Base-by-base conservation (phyloP, 345 rosid species). In the Noccaea caerulescens region DNA sequence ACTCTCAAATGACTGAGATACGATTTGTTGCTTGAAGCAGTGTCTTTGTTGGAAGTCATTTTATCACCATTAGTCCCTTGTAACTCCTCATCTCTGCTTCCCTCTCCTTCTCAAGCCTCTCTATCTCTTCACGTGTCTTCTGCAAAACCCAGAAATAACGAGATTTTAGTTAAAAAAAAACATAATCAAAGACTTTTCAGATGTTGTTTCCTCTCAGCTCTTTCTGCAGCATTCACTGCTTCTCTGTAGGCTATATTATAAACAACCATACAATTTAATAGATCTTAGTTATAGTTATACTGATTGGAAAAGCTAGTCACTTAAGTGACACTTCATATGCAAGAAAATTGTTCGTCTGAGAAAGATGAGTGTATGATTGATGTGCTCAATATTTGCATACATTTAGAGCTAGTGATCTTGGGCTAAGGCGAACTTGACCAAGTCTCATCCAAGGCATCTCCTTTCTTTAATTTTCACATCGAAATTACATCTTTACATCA, bases 21-120 rank as follows among this genome's bases (percentile, higher is more conserved):
- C 18, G 18, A 16, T 27, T 27, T 94, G 86, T 54, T 85, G 76
- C 82, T 82, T 27, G 89, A 80, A 56, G 96, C 97, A 64, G 89
- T 83, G 67, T 94, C 84, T 81, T 94, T 94, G 86, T 94, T 91
- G 11, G 96, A 91, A 58, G 96, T 91, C 97, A 94, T 94, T 32
- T 91, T 94, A 6, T 94, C 97, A 94, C 95, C 99, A 94, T 94
- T 83, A 94, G 58, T n/a, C 94, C 92, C 76, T 91, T 94, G 90
- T 91, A 94, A 90, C 97, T 94, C 81, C 96, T 82, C 77, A 88
- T 65, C 80, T 94, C 97, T 51, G 91, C 87, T 62, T 91, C 97
- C 69, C 82, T 88, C 76, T 91, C 99, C 80, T 89, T 94, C 75
- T 91, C 99, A 58, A 91, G 83, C 85, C 87, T 89, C 1, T 88